Base-by-base conservation (phyloP, 2,329 filamentous ascomycete genomes). In the Ascochyta rabiei region DNA sequence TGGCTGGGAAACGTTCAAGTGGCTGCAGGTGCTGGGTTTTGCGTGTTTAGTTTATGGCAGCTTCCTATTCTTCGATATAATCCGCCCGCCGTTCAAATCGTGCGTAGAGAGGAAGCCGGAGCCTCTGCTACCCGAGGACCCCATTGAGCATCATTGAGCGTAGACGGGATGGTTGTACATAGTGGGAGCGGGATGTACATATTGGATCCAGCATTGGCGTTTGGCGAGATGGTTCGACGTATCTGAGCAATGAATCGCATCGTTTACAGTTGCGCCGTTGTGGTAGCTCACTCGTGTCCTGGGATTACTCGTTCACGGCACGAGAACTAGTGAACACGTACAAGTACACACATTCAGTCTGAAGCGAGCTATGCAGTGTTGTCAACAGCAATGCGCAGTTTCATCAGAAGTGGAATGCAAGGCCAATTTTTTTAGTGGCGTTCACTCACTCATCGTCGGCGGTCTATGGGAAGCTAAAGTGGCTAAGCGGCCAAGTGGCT, bases 1-100 rank as follows among this genome's bases (percentile, higher is more conserved):
- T 2, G 93, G 93, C 57, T 99, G 95, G 95, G 95, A 99, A 79
- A 88, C 86, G 0, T 98, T 99, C 84, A 98, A 98, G 78, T 96
- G 91, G 89, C 84, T 99, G 6, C 95, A 99, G 77, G 91, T 99
- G 13, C 74, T 86, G 3, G 95, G 95, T 1, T 99, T 99, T 66
- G 89, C 80, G 1, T 79, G 97, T 62, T 83, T 99, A 31, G 95
- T 99, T 13, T 99, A 97, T 73, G 96, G 95, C 62, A 99, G 93
- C 2, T 97, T 96, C 76, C 75, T 98, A 37, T 98, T 98, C 81
- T 98, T 98, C 76, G 92, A 96, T 59, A 86, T 99, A 54, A 84
- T 98, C n/a, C 81, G 86, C 56, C 91, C 92, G 19, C 95, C 95
- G 1, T 79, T 96, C 56, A 85, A 86, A 72, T 84, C 83, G 47